Conservation (phyloP, 495 filamentous ascomycete species). For the Umbilicaria muhlenbergii region DNA sequence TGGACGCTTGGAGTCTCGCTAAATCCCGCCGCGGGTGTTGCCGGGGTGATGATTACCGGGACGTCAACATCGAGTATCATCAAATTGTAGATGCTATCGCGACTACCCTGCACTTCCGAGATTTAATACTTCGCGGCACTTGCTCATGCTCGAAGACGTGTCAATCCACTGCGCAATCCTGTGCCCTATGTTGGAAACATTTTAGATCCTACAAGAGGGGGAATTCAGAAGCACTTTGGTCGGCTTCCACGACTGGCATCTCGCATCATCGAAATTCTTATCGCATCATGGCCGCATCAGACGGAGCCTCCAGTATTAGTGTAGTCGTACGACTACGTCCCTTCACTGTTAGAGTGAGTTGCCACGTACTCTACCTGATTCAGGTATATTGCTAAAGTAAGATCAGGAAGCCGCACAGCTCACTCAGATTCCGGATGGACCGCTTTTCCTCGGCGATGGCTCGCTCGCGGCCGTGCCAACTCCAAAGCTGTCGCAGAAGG, state of each 20-base stretch:
- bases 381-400: slow-evolving; percentile 22
- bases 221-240: too few relatives aligned
- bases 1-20: too few relatives aligned
- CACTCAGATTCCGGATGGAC: slow-evolving; percentile 67
- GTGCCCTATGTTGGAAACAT: too few relatives aligned
- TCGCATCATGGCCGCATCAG: slow-evolving; percentile 33
- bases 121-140: too few relatives aligned
- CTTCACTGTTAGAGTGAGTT: slow-evolving; percentile 36
- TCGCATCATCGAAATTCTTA: not conserved
- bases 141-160: too few relatives aligned
- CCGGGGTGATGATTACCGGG: too few relatives aligned
- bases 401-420: slow-evolving; percentile 46
- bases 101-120: too few relatives aligned
- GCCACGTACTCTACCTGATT: slow-evolving; percentile 6
- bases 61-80: too few relatives aligned
- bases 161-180: too few relatives aligned
- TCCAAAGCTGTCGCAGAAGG: slow-evolving; percentile 66
- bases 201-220: too few relatives aligned
- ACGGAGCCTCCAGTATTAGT: slow-evolving; percentile 56
- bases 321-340: slow-evolving; percentile 76
- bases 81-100: too few relatives aligned
- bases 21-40: too few relatives aligned
- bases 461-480: slow-evolving; percentile 71
- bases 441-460: slow-evolving; percentile 87
- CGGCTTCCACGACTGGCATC: not conserved